Percentiles rank a stretch among this genome's conserved stretches.
Evolutionary conservation across 2,329 filamentous ascomycete genomes (phyloP).

Genomic region (Cytospora piceicola): DNA sequence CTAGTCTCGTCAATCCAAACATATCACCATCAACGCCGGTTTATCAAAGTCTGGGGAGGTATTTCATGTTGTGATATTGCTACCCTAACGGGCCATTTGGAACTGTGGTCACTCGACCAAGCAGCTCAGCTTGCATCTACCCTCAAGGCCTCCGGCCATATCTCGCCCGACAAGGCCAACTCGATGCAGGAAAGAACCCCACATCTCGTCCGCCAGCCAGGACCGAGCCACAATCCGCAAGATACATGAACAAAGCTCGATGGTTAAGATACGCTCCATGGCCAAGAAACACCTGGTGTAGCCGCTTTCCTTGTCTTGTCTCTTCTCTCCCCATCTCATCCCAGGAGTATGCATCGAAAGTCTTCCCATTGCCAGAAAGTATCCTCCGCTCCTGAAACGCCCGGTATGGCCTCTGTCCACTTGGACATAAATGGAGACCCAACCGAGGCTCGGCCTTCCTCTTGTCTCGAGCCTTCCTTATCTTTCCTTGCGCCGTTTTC

Average conservation of each 20-base stretch:
- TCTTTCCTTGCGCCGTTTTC: conserved; percentile 29
- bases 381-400: conserved; percentile 24
- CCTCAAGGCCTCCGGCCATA: conserved; percentile 19
- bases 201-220: conserved; percentile 23
- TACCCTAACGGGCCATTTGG: conserved; percentile 26
- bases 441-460: conserved; percentile 31
- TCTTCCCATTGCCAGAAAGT: conserved; percentile 29
- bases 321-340: conserved; percentile 19
- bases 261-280: conserved; percentile 15
- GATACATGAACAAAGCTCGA: conserved; percentile 12
- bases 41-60: conserved; percentile 9
- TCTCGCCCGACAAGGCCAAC: conserved; percentile 13
- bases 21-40: neutral
- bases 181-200: conserved; percentile 16
- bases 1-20: conserved; percentile 10
- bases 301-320: conserved; percentile 17
- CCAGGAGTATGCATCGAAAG: conserved; percentile 26
- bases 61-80: conserved; percentile 28
- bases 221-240: conserved; percentile 8
- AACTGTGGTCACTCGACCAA: conserved; percentile 33
- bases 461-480: conserved; percentile 28
- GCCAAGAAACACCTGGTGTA: conserved; percentile 23
- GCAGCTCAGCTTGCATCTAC: conserved; percentile 26
- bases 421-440: conserved; percentile 28
- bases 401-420: conserved; percentile 29